Evolutionary conservation across 306 rosid species (phyloP).

Genomic region (Cajanus cajan): DNA sequence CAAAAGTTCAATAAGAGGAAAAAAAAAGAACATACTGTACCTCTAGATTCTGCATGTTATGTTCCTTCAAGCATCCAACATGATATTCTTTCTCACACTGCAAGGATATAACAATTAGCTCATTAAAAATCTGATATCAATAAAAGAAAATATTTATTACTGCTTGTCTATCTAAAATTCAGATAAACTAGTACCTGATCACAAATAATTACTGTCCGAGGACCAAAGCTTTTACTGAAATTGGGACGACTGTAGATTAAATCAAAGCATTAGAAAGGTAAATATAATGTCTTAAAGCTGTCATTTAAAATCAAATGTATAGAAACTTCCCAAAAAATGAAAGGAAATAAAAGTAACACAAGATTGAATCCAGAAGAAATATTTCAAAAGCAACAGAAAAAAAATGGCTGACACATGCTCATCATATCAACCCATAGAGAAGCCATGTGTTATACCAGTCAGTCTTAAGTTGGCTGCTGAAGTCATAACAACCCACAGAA

Average conservation of each 20-base stretch:
- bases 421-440: neutral
- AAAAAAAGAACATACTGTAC: constrained; percentile 28
- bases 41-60: constrained; percentile 70
- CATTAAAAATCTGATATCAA: neutral
- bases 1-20: neutral
- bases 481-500: neutral
- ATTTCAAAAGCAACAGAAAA: neutral
- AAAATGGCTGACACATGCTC: neutral
- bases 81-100: constrained; percentile 98
- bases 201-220: constrained; percentile 82
- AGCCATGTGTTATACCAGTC: neutral
- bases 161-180: neutral
- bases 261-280: constrained; percentile 15
- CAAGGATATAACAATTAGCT: neutral
- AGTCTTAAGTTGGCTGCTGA: neutral
- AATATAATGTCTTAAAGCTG: neutral
- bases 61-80: constrained; percentile 89
- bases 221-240: constrained; percentile 75
- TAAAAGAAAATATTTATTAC: neutral
- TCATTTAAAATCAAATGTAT: neutral
- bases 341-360: neutral
- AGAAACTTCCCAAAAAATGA: neutral
- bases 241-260: constrained; percentile 58
- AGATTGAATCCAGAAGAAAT: neutral
- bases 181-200: constrained; percentile 72